These are phyloP conservation scores for Scenedesmus sp. DNA, from an alignment of 163 green algal species.

Conservation along the genomic window DNA sequence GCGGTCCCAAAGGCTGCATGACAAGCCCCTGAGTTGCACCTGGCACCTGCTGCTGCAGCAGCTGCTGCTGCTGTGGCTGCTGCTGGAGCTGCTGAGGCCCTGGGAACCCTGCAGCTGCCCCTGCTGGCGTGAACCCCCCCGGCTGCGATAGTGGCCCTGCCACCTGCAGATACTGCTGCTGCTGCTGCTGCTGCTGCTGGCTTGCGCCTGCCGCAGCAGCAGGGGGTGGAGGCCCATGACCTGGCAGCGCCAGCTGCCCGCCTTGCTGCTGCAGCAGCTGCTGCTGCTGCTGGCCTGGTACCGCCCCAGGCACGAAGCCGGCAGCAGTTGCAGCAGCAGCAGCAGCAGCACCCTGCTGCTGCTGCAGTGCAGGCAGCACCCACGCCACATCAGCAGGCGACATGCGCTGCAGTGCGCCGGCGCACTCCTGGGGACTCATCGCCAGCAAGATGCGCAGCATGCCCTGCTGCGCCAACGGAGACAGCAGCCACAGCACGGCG, in stretches of 20 bases:
- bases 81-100: neutral
- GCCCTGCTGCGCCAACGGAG: neutral
- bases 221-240: neutral
- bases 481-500: neutral
- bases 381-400: neutral
- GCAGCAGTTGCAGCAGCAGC: neutral
- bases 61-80: neutral
- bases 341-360: neutral
- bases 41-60: neutral
- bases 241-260: constrained; percentile 1
- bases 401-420: neutral
- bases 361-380: constrained; percentile 13
- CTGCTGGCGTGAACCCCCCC: neutral
- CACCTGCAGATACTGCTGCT: neutral
- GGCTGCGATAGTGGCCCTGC: neutral
- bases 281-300: neutral
- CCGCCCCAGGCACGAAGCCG: neutral
- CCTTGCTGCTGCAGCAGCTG: constrained; percentile 20
- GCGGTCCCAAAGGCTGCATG: neutral
- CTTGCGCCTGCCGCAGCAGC: neutral
- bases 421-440: constrained; percentile 24
- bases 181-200: too few relatives aligned
- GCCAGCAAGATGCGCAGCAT: constrained; percentile 10
- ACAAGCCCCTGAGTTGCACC: neutral
- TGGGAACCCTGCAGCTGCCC: neutral